Base-by-base conservation (phyloP, 1,284 basidiomycete genomes). In the Ustilago cynodontis region DNA sequence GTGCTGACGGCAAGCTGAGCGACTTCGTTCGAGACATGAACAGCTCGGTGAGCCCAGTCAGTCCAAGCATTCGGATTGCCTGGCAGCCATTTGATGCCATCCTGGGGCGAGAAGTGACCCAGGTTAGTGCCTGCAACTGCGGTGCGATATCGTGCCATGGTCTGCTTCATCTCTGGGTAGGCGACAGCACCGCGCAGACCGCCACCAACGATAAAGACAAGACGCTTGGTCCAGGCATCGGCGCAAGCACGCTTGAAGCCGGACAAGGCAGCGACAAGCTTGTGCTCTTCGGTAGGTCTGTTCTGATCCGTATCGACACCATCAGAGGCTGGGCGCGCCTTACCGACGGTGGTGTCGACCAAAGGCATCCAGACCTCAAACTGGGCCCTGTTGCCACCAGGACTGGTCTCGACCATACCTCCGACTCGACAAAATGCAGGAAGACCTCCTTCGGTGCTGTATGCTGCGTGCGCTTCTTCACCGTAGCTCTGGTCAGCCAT, bases 391-490 rank as follows among this genome's bases (percentile, higher is more conserved):
- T 52, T 70, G 24, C 60, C 65, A 0, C 22, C 31, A 4, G 29
- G 16, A 33, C 41, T 64, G 0, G 75, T 79, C 13, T 71, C 43
- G 26, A 78, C 62, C 47, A 53, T 59, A 18, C 65, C 78, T 3
- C 78, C 78, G 29, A 79, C 70, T 10, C 78, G 76, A 43, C 78
- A 79, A 39, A 79, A 79, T 11, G 66, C 33, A n/a, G 78, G 78
- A 5, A 79, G 49, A 14, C 70, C 71, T 11, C 78, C 78, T 0
- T 62, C n/a, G 10, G 22, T 28, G 51, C 39, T 33, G 29, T 50
- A 41, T 0, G 55, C 3, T 0, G 43, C 22, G 28, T 50, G 29
- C n/a, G 45, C 63, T 33, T 64, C 55, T 22, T 71, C 63, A 41
- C 78, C 78, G 55, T 79, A 79, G 26, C 65, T 66, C 22, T 47